Evolutionary conservation across 2,329 filamentous ascomycete genomes (phyloP).

Genomic region (Penicillium sp.): DNA sequence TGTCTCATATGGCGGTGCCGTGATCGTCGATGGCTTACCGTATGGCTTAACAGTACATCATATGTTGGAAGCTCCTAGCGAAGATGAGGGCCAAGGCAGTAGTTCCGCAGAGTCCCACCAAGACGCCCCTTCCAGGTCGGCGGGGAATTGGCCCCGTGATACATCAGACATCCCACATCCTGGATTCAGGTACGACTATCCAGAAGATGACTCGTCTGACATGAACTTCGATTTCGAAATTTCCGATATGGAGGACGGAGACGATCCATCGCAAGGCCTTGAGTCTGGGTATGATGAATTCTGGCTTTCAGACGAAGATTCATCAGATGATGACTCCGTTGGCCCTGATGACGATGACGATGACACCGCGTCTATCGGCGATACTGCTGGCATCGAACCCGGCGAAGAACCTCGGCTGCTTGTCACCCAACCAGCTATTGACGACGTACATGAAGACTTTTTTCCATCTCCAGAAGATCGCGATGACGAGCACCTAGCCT

Average conservation of each 20-base stretch:
- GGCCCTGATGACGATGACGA: slow-evolving; percentile 53
- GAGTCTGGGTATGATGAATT: slow-evolving; percentile 43
- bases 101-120: slow-evolving; percentile 39
- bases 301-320: slow-evolving; percentile 46
- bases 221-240: slow-evolving; percentile 49
- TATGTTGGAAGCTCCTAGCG: slow-evolving; percentile 71
- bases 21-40: slow-evolving; percentile 77
- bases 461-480: slow-evolving; percentile 75
- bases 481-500: slow-evolving; percentile 76
- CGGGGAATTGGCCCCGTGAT: slow-evolving; percentile 38
- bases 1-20: slow-evolving; percentile 84
- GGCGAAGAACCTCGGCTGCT: slow-evolving; percentile 74
- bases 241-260: slow-evolving; percentile 54
- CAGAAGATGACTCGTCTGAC: slow-evolving; percentile 40
- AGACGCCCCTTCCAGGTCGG: slow-evolving; percentile 43
- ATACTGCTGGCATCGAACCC: slow-evolving; percentile 73
- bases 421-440: slow-evolving; percentile 87
- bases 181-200: slow-evolving; percentile 39
- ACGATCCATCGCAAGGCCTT: slow-evolving; percentile 38
- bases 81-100: slow-evolving; percentile 54
- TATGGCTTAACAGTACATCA: slow-evolving; percentile 97
- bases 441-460: slow-evolving; percentile 79
- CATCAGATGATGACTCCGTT: slow-evolving; percentile 53
- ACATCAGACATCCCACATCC: slow-evolving; percentile 21
- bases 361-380: slow-evolving; percentile 60